Evolutionary conservation across 179 eudicot genomes (phyloP).

Genomic region (Carnegiea gigantea): DNA sequence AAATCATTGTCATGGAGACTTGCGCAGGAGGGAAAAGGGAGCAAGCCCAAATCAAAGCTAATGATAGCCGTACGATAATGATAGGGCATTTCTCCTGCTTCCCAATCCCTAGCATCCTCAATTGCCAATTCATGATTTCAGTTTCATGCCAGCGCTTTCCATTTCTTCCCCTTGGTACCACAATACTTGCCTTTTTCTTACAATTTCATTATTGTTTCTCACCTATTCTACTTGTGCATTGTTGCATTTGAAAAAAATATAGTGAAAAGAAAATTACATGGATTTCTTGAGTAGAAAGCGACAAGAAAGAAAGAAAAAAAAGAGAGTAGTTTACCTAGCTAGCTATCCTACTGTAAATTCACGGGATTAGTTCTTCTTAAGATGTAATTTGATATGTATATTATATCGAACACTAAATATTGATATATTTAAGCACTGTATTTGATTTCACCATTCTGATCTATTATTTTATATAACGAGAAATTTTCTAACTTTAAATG

Average conservation of each 20-base stretch:
- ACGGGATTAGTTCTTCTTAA: neutral
- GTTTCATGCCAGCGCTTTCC: neutral
- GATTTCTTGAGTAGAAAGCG: neutral
- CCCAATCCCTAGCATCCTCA: slow-evolving; percentile 3
- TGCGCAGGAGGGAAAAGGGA: neutral
- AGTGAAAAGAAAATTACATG: neutral
- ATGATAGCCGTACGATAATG: slow-evolving; percentile 1
- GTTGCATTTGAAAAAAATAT: neutral
- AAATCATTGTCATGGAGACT: slow-evolving; percentile 9
- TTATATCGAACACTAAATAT: no score
- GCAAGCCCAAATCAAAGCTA: slow-evolving; percentile 3
- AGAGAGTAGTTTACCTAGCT: neutral
- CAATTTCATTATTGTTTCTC: neutral
- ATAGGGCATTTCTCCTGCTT: slow-evolving; percentile 1
- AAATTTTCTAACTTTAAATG: no score
- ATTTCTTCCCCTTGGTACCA: neutral
- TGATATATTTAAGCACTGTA: no score
- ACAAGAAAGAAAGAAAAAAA: neutral
- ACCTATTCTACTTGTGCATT: neutral
- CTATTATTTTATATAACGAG: no score
- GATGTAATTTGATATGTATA: neutral
- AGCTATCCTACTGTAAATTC: neutral
- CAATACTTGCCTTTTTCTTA: neutral
- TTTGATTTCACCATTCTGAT: no score
- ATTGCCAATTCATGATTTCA: slow-evolving; percentile 6